Percentiles rank a stretch among this genome's conserved stretches.
Conservation (phyloP, 306 rosid genomes). For the Cucurbita maxima region DNA sequence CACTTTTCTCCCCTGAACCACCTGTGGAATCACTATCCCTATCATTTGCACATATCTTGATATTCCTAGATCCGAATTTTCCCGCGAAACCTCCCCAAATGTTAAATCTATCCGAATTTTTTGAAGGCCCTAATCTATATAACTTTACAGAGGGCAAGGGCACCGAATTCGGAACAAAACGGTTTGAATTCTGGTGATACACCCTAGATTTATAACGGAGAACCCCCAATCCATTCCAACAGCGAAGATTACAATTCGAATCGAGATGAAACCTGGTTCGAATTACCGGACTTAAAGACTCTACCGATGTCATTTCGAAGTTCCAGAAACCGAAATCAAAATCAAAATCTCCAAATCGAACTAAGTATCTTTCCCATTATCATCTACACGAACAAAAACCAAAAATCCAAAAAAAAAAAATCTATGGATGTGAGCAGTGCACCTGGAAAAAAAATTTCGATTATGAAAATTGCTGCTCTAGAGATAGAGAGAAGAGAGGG, state of each 20-base stretch:
- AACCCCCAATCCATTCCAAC: conserved; percentile 23
- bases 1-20: conserved; percentile 53
- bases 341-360: not conserved
- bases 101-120: conserved; percentile 26
- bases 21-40: conserved; percentile 59
- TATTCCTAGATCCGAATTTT: conserved; percentile 18
- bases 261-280: conserved; percentile 26
- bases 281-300: conserved; percentile 37
- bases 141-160: conserved; percentile 18
- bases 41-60: conserved; percentile 30
- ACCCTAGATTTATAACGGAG: conserved; percentile 33
- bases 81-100: conserved; percentile 29
- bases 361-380: not conserved
- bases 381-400: not conserved
- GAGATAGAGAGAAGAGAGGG: not conserved
- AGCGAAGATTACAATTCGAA: conserved; percentile 29
- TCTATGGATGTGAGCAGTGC: conserved; percentile 4
- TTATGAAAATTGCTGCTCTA: not conserved
- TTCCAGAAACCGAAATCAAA: conserved; percentile 10
- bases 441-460: not conserved
- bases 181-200: conserved; percentile 14
- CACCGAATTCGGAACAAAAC: conserved; percentile 24
- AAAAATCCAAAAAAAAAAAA: not conserved
- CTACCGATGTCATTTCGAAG: conserved; percentile 48
- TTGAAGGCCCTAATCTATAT: conserved; percentile 14